Conservation (phyloP, 108 stramenopile species). For the Stephanodiscus minutulus region DNA sequence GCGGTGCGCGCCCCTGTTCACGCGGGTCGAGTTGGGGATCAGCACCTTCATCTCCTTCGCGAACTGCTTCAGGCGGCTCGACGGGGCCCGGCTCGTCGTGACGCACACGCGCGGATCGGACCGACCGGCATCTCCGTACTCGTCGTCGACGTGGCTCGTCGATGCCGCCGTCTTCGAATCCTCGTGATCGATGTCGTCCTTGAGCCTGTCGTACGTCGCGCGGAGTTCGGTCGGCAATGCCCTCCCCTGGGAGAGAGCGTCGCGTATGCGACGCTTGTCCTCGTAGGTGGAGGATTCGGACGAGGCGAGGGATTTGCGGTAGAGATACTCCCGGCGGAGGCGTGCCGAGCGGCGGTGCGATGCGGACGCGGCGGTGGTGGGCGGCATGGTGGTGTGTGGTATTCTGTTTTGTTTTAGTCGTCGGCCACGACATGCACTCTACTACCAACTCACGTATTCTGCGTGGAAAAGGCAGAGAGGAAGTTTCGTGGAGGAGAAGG, state of each 20-base stretch:
- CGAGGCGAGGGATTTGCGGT: slow-evolving; percentile 86
- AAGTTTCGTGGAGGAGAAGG: too few relatives aligned
- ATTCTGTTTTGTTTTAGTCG: too few relatives aligned
- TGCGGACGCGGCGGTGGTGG: slow-evolving; percentile 59
- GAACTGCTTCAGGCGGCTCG: slow-evolving; percentile 95
- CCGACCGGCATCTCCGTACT: slow-evolving; percentile 94
- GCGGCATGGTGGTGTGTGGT: slow-evolving; percentile 36
- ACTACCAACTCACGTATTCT: too few relatives aligned
- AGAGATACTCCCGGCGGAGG: slow-evolving; percentile 97
- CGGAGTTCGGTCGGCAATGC: slow-evolving; percentile 93
- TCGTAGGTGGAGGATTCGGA: slow-evolving; percentile 81
- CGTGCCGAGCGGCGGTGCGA: slow-evolving; percentile 92
- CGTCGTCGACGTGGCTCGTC: slow-evolving; percentile 89
- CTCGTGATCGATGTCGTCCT: slow-evolving; percentile 80
- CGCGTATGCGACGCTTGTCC: slow-evolving; percentile 86
- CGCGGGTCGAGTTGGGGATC: slow-evolving; percentile 92
- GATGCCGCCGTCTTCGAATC: slow-evolving; percentile 68
- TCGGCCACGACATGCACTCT: too few relatives aligned
- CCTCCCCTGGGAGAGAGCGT: slow-evolving; percentile 88
- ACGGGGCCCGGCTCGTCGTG: slow-evolving; percentile 95
- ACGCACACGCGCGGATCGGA: slow-evolving; percentile 95
- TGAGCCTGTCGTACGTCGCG: slow-evolving; percentile 75
- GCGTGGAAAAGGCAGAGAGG: too few relatives aligned
- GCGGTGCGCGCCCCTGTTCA: slow-evolving; percentile 95
- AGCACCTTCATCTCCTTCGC: slow-evolving; percentile 96